Percentiles rank a stretch among this genome's conserved stretches.
These are phyloP conservation scores for Cocos nucifera DNA, from an alignment of 176 grass and related monocot species.

Conservation along the genomic window DNA sequence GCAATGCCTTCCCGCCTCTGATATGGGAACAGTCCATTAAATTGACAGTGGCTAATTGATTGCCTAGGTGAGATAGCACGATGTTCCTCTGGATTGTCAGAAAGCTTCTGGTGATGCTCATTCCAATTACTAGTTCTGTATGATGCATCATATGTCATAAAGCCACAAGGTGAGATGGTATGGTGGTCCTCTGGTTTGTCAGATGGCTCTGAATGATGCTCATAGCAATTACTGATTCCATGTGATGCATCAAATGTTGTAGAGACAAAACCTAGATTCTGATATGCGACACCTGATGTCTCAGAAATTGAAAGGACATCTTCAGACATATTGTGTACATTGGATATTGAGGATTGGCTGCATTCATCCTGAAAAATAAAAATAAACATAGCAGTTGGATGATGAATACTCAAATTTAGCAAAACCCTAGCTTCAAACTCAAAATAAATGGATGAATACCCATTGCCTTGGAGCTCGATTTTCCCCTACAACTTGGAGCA, in stretches of 20 bases:
- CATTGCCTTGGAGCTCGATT: slow-evolving; percentile 36
- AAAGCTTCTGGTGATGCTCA: slow-evolving; percentile 11
- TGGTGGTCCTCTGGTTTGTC: slow-evolving; percentile 11
- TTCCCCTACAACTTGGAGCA: slow-evolving; percentile 43
- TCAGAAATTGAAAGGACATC: slow-evolving; percentile 54
- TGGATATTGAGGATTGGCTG: slow-evolving; percentile 43
- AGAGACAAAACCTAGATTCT: slow-evolving; percentile 22
- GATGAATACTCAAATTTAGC: not conserved
- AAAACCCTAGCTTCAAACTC: no score
- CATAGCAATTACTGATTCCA: slow-evolving; percentile 23
- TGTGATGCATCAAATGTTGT: slow-evolving; percentile 34
- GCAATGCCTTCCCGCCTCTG: slow-evolving; percentile 11
- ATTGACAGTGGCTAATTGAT: slow-evolving; percentile 25
- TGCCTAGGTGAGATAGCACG: not conserved
- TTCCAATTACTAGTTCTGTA: not conserved
- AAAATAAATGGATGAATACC: slow-evolving; percentile 27
- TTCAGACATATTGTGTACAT: slow-evolving; percentile 37
- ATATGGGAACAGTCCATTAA: slow-evolving; percentile 18
- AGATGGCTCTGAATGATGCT: slow-evolving; percentile 1
- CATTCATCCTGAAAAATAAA: slow-evolving; percentile 30
- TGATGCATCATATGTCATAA: no score
- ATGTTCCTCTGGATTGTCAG: slow-evolving; percentile 5
- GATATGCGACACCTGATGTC: slow-evolving; percentile 34
- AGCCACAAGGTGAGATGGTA: not conserved
- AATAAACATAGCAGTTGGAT: not conserved